Conservation (phyloP, 2,329 filamentous ascomycete genomes). For the Magnaporthiopsis poae region DNA sequence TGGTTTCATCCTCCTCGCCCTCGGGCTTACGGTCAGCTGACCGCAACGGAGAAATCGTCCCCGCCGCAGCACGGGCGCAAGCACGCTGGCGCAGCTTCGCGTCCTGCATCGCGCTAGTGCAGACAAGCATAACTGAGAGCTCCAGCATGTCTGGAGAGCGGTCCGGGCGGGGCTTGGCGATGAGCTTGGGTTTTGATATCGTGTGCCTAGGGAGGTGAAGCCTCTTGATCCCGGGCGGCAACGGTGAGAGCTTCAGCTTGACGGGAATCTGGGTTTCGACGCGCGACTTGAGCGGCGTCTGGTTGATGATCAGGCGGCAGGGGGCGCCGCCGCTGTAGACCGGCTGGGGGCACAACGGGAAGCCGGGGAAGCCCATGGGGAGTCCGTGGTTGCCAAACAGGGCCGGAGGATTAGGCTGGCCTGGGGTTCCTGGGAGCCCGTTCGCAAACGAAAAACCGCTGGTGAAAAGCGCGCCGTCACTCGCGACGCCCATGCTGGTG, state of each 20-base stretch:
- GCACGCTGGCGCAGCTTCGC: slow-evolving; percentile 57
- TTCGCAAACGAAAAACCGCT: slow-evolving; percentile 2
- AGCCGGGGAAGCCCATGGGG: slow-evolving; percentile 19
- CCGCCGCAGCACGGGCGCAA: slow-evolving; percentile 45
- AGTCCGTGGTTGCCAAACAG: slow-evolving; percentile 10
- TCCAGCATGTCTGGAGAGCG: slow-evolving; percentile 66
- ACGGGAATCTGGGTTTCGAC: slow-evolving; percentile 96
- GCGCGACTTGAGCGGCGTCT: slow-evolving; percentile 70
- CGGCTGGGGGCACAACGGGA: slow-evolving; percentile 14
- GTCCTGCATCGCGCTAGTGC: slow-evolving; percentile 82
- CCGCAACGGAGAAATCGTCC: slow-evolving; percentile 22
- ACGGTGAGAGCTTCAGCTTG: slow-evolving; percentile 63
- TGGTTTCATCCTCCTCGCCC: slow-evolving; percentile 52
- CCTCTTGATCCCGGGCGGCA: slow-evolving; percentile 67
- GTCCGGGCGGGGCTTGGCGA: slow-evolving; percentile 60
- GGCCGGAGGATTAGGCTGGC: slow-evolving; percentile 7
- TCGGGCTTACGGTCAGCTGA: slow-evolving; percentile 29
- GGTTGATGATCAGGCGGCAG: slow-evolving; percentile 49
- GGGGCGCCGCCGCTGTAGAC: slow-evolving; percentile 8
- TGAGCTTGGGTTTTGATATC: slow-evolving; percentile 86
- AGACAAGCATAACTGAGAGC: slow-evolving; percentile 72
- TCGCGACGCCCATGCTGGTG: slow-evolving; percentile 9
- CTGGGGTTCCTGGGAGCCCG: slow-evolving; percentile 7
- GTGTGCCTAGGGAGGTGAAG: slow-evolving; percentile 81
- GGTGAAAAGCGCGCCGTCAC: slow-evolving; percentile 5